Evolutionary conservation across 2,329 filamentous ascomycete genomes (phyloP), one percentile per base, ranked within the genome.

Genomic region (Torrubiella hemipterigena): DNA sequence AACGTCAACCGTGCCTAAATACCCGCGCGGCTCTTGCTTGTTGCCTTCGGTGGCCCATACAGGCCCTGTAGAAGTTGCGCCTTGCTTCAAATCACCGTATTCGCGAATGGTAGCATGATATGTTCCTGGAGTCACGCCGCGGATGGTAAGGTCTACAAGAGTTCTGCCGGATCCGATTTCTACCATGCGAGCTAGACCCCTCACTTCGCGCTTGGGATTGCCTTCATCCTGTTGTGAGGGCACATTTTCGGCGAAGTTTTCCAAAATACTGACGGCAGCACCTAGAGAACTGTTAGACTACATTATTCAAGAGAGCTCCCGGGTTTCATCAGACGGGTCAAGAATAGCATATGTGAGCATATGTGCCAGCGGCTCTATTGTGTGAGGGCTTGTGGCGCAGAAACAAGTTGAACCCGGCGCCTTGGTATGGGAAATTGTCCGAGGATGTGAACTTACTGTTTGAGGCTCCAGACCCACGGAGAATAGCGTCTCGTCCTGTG

Each of bases 251-350:
- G 84, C 77, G 43, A 69, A 76, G 34, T 85, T 93, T 64, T 98
- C 91, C 38, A 98, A 74, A 49, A 98, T 96, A 58, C 87, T 94
- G 26, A 98, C 91, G 27, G 89, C 85, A 18, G 86, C 83, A 51
- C 74, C 81, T 74, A 42, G n/a, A n/a, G n/a, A n/a, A n/a, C n/a
- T n/a, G n/a, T n/a, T n/a, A n/a, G n/a, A n/a, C n/a, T n/a, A n/a
- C n/a, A n/a, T n/a, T n/a, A n/a, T n/a, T n/a, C n/a, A 32, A n/a
- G 30, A 12, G 20, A 3, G 17, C 5, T 20, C 30, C 36, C 33
- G 21, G 21, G n/a, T n/a, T n/a, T n/a, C n/a, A n/a, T n/a, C n/a
- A n/a, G n/a, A n/a, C n/a, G n/a, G n/a, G n/a, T n/a, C n/a, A n/a
- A n/a, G n/a, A n/a, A n/a, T n/a, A n/a, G n/a, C n/a, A n/a, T n/a